phyloP scores from a whole-genome alignment of 2,329 filamentous ascomycete genomes.

The Epichloe bromicola region DNA sequence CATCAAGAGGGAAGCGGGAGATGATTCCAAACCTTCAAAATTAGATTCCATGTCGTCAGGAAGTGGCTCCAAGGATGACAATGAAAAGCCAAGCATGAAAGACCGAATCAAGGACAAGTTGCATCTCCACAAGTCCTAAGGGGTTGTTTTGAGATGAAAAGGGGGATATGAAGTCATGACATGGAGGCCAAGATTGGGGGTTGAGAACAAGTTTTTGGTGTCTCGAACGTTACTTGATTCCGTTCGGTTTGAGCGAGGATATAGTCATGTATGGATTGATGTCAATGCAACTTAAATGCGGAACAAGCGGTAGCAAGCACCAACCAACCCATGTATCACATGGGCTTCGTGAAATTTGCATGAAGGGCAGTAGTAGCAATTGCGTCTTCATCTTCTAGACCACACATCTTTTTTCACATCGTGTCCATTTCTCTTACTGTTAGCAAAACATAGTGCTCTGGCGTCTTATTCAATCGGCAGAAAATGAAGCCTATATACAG shows the following conservation, averaged over 20 bases:
- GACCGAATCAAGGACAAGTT: slow-evolving; percentile 60
- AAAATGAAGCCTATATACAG: background rate
- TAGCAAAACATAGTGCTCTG: background rate
- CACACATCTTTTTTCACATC: no score
- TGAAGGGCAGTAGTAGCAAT: no score
- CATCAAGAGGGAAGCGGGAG: slow-evolving; percentile 10
- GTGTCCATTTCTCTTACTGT: background rate
- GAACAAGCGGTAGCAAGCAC: no score
- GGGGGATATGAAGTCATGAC: background rate
- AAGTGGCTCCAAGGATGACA: slow-evolving; percentile 11
- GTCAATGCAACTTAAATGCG: no score
- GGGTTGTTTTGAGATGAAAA: background rate
- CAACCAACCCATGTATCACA: no score
- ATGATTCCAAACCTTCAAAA: slow-evolving; percentile 4
- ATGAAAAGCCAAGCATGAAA: slow-evolving; percentile 39
- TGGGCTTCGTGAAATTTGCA: no score
- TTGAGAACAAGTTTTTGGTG: no score
- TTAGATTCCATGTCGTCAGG: slow-evolving; percentile 4
- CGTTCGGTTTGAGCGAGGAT: no score
- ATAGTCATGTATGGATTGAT: no score
- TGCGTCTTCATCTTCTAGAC: no score
- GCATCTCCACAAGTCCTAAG: slow-evolving; percentile 28
- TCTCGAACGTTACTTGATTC: no score
- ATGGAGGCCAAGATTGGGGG: no score
- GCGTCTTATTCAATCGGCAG: background rate